Conservation (phyloP, 345 rosid genomes). For the Adansonia digitata region DNA sequence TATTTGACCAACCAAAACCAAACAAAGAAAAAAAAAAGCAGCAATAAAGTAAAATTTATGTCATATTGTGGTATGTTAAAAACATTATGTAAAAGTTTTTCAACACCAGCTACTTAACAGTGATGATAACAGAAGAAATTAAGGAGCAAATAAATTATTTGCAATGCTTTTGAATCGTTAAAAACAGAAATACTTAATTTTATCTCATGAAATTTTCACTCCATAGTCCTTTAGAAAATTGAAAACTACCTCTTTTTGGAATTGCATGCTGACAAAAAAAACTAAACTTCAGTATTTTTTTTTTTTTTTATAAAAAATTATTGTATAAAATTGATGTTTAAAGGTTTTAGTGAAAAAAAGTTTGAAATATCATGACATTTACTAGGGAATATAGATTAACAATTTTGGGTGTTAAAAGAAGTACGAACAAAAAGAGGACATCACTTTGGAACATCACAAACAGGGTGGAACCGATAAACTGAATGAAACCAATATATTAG, state of each 20-base stretch:
- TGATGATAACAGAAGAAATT: background rate
- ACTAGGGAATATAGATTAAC: background rate
- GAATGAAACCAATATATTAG: background rate
- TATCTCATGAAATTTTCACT: background rate
- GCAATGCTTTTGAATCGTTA: background rate
- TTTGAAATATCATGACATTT: background rate
- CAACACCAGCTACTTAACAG: background rate
- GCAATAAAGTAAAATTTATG: background rate
- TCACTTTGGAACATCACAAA: background rate
- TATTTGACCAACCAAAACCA: background rate
- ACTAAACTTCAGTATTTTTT: background rate
- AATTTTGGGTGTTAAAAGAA: background rate
- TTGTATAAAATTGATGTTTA: background rate
- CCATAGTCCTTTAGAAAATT: background rate
- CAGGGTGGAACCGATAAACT: background rate
- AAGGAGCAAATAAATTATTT: background rate
- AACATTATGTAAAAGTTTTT: background rate
- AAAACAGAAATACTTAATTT: background rate
- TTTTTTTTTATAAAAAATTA: no score
- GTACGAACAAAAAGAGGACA: background rate
- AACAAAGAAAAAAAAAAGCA: background rate
- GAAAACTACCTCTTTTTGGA: background rate
- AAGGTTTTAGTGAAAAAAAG: background rate
- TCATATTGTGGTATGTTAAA: background rate
- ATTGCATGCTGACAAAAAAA: background rate